Evolutionary conservation across 164 flowering plant genomes (phyloP), one percentile per base, ranked within the genome.

Genomic region (Dillenia turbinata): DNA sequence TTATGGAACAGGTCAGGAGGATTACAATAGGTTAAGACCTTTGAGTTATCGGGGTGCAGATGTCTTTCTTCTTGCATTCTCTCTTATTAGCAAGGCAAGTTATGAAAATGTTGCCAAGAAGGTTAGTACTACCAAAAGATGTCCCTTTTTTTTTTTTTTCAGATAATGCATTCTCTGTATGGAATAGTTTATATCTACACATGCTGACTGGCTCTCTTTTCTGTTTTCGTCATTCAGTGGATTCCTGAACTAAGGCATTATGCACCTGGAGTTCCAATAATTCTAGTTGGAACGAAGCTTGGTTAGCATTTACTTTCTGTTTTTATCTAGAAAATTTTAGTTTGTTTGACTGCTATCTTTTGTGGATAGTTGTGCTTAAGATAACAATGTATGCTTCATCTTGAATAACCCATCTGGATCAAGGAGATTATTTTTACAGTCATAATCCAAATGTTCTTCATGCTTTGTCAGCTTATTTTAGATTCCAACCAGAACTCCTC

Each of bases 61-160:
- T 77, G 89, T 82, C 14, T 84, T 84, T 64, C 75, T 84, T 58
- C 82, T 84, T 57, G 89, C 89, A 9, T 84, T 84, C 57, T 84
- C 89, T 64, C 83, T 84, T 9, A 80, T 84, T 54, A 82, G 89
- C 85, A 84, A 82, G 70, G 89, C 89, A 56, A 84, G 89, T 66
- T 82, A 84, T 64, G 89, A 84, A 74, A 84, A 82, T 64, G 74
- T 84, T 61, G 80, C 86, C 12, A 84, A 84, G 67, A 85, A 84
- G 83, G 85, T 85, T 52, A 61, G 47, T 58, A 47, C 57, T 48
- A 33, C 40, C 40, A 33, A 33, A 33, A 33, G 40, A 6, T 4
- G 40, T 33, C 40, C 40, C 1, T 19, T 19, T 19, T 19, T 19
- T 19, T 19, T 19, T 19, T 19, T 19, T 19, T 19, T 19, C 1